A percentile compares a stretch with the other conserved stretches of the same genome.
Evolutionary conservation across 1,139 yeast species (phyloP).

Genomic region (Candida tropicalis): DNA sequence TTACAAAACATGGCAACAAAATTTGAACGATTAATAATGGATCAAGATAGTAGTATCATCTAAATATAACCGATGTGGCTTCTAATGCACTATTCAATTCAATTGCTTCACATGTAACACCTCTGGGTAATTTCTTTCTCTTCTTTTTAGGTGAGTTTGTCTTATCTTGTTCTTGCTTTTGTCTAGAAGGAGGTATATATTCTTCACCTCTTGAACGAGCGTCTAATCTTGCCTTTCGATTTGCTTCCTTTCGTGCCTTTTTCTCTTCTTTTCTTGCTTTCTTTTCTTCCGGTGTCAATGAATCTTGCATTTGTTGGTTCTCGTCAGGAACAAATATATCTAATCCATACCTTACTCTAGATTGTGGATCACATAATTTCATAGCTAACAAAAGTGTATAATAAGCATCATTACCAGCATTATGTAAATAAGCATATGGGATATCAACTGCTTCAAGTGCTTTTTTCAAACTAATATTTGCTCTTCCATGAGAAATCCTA

Average conservation of each 20-base stretch:
- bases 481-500: slow-evolving; percentile 26
- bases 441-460: slow-evolving; percentile 54
- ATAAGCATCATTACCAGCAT: slow-evolving; percentile 84
- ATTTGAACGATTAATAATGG: slow-evolving; percentile 19
- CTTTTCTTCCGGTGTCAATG: slow-evolving; percentile 12
- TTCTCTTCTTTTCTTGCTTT: slow-evolving; percentile 9
- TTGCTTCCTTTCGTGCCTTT: slow-evolving; percentile 3
- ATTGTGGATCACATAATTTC: slow-evolving; percentile 65
- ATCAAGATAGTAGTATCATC: slow-evolving; percentile 19
- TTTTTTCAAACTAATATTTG: slow-evolving; percentile 51
- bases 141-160: background rate
- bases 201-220: slow-evolving; percentile 2
- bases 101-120: slow-evolving; percentile 4
- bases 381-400: slow-evolving; percentile 62
- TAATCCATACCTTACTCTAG: slow-evolving; percentile 33
- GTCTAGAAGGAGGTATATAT: background rate
- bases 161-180: background rate
- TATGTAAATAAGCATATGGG: slow-evolving; percentile 71
- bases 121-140: background rate
- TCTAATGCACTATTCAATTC: slow-evolving; percentile 6
- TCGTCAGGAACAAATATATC: slow-evolving; percentile 20
- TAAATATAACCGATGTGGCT: slow-evolving; percentile 4
- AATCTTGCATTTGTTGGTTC: background rate
- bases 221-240: slow-evolving; percentile 3
- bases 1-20: slow-evolving; percentile 29